A percentile compares a stretch with the other conserved stretches of the same genome.
Conservation (phyloP, 495 filamentous ascomycete genomes). For the Tuber calosporum region DNA sequence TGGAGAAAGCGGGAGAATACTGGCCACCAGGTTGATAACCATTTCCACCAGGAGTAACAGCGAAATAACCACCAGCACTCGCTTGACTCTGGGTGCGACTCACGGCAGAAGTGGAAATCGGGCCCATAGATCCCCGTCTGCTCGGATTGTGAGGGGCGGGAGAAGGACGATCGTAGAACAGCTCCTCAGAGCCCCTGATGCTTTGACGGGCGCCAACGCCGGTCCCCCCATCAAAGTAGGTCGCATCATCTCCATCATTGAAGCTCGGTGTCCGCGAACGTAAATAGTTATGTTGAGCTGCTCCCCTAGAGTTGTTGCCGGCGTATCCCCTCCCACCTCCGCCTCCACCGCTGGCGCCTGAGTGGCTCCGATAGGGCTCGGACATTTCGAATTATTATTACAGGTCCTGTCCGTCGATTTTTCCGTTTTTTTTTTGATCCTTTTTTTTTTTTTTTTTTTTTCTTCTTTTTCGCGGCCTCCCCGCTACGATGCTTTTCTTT, state of each 20-base stretch:
- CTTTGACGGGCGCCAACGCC: constrained; percentile 32
- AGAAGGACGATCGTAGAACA: constrained; percentile 27
- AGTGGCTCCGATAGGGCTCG: neutral
- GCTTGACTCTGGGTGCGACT: constrained; percentile 34
- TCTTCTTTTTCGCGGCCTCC: neutral
- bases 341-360: neutral
- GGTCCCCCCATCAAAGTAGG: constrained; percentile 37
- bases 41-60: constrained; percentile 38
- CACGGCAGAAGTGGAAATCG: constrained; percentile 22
- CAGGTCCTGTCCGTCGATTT: neutral
- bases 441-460: no score
- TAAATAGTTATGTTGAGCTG: constrained; percentile 21
- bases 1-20: constrained; percentile 36
- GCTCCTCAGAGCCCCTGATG: constrained; percentile 37
- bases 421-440: neutral
- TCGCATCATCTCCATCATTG: constrained; percentile 65
- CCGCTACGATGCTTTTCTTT: neutral
- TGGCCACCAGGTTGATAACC: constrained; percentile 34
- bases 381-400: constrained; percentile 2
- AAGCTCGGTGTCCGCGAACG: constrained; percentile 58
- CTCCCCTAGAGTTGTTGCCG: constrained; percentile 22
- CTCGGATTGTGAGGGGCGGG: constrained; percentile 23
- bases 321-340: constrained; percentile 15
- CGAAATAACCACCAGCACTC: constrained; percentile 24
- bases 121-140: constrained; percentile 28